Evolutionary conservation across 331 rosid genomes (phyloP), one percentile per base, ranked within the genome.

Genomic region (Stylosanthes scabra): DNA sequence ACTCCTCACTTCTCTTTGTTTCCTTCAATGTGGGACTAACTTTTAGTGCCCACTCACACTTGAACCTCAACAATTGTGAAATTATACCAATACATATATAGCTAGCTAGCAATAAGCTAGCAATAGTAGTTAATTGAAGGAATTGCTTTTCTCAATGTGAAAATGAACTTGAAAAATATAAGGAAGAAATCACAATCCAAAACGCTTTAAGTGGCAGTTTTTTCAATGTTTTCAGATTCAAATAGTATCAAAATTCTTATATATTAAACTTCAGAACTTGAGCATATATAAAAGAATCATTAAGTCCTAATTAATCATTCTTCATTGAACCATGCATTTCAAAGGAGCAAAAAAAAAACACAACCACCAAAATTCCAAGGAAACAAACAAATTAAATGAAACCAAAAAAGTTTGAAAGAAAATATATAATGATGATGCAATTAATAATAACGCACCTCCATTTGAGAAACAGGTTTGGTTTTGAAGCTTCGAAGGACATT

Each of bases 401-500:
- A 31, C 27, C 9, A 66, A 66, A 13, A 64, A 65, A 7, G 16
- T 25, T 64, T 1, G 1, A 10, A n/a, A n/a, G n/a, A n/a, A n/a
- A n/a, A n/a, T n/a, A n/a, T n/a, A n/a, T n/a, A 14, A 7, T 28
- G 2, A 71, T 1, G 28, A 52, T 15, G 14, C 6, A 52, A 49
- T 49, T 6, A 49, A 13, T 0, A 15, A 49, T 8, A n/a, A 66
- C 20, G 6, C 58, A 87, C 97, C 98, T 89, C 83, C 50, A 54
- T 39, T n/a, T 72, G 85, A 25, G 92, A 87, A 68, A 58, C 6
- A 63, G 98, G 96, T 68, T 71, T 61, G 45, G 59, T 13, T 73
- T 91, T 93, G 79, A 84, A 93, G 88, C 88, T 89, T 71, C 68
- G 83, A 59, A 91, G 97, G 63, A 82, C 75, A 81, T 89, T 81